These are phyloP conservation scores for Boeremia exigua DNA, from an alignment of 2,329 filamentous ascomycete species.

Conservation along the genomic window DNA sequence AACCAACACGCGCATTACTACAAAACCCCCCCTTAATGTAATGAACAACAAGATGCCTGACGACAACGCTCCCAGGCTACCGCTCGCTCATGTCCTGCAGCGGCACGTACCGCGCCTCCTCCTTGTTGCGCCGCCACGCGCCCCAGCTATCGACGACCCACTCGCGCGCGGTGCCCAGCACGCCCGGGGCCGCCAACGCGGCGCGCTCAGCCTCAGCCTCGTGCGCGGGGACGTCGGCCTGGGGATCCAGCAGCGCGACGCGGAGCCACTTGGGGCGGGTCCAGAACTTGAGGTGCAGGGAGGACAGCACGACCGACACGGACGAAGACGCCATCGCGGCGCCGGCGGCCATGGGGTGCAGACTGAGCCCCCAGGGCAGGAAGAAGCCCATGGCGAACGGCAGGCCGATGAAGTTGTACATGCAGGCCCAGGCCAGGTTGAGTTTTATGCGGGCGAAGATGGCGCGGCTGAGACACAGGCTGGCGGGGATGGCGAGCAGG, in stretches of 20 bases:
- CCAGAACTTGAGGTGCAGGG: slow-evolving; percentile 87
- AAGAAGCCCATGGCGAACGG: slow-evolving; percentile 98
- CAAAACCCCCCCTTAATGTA: too few species aligned
- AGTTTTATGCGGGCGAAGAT: slow-evolving; percentile 95
- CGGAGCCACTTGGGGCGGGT: slow-evolving; percentile 86
- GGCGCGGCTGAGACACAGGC: slow-evolving; percentile 77
- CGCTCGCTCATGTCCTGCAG: slow-evolving; percentile 51
- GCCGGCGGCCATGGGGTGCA: slow-evolving; percentile 93
- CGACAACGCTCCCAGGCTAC: slow-evolving; percentile 2
- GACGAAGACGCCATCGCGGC: slow-evolving; percentile 92
- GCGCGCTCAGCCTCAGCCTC: slow-evolving; percentile 33
- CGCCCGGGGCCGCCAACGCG: slow-evolving; percentile 25
- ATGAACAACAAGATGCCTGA: too few species aligned
- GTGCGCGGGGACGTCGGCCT: slow-evolving; percentile 35
- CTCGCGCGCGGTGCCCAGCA: slow-evolving; percentile 31
- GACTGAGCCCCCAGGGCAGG: slow-evolving; percentile 82
- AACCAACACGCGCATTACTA: background rate
- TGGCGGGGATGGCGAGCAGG: slow-evolving; percentile 89
- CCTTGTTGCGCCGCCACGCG: slow-evolving; percentile 47
- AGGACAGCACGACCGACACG: slow-evolving; percentile 87
- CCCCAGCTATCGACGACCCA: slow-evolving; percentile 40
- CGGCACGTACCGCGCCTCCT: slow-evolving; percentile 54
- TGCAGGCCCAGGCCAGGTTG: slow-evolving; percentile 89
- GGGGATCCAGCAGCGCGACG: slow-evolving; percentile 64
- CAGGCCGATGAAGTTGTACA: slow-evolving; percentile 89